phyloP scores from a whole-genome alignment of 1,139 yeast species.

The Candida buenavistaensis region DNA sequence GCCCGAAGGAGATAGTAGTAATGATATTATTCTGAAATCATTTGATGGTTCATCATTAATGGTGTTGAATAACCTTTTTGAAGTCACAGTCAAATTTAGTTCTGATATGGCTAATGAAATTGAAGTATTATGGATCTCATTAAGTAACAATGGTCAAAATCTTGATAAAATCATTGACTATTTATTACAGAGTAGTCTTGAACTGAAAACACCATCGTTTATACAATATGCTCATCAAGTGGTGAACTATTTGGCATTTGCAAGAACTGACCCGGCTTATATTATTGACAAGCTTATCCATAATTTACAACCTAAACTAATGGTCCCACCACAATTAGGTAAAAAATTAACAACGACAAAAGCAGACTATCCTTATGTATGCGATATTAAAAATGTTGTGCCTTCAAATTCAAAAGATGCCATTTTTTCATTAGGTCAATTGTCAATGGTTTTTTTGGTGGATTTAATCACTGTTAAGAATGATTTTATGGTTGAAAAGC shows the following conservation, averaged over 20 bases:
- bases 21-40: neutral
- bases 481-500: constrained; percentile 53
- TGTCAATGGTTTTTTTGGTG: constrained; percentile 80
- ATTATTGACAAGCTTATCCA: constrained; percentile 65
- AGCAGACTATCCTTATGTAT: constrained; percentile 60
- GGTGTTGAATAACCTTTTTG: constrained; percentile 82
- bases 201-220: constrained; percentile 68
- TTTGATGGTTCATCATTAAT: constrained; percentile 49
- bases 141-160: constrained; percentile 70
- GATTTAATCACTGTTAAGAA: constrained; percentile 68
- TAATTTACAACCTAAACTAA: constrained; percentile 77
- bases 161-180: constrained; percentile 73
- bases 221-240: constrained; percentile 82
- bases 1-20: constrained; percentile 2
- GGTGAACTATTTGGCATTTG: constrained; percentile 66
- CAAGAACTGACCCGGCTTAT: constrained; percentile 56
- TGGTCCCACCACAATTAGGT: constrained; percentile 69
- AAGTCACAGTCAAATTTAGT: constrained; percentile 77
- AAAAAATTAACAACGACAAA: constrained; percentile 8
- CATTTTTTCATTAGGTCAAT: constrained; percentile 82
- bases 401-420: constrained; percentile 67
- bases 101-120: constrained; percentile 78
- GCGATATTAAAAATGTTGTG: constrained; percentile 61
- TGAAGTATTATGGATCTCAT: constrained; percentile 92
- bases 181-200: constrained; percentile 66